Evolutionary conservation across 352 stramenopile genomes (phyloP).

Genomic region (Elongisporangium prolatum): DNA sequence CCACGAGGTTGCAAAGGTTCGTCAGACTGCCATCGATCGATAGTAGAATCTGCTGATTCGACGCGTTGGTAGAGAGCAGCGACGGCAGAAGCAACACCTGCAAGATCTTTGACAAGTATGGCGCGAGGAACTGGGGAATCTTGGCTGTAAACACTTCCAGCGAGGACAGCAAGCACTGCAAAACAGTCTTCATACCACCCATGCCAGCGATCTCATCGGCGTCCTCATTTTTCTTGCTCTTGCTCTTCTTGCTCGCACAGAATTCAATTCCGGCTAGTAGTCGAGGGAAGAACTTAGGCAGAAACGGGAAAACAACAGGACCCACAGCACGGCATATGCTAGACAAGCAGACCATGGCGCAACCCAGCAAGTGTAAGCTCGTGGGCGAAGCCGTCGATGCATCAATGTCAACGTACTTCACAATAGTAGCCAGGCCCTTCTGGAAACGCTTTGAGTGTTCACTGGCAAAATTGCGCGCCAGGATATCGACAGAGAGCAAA

Average conservation of each 20-base stretch:
- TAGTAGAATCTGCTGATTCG: constrained; percentile 34
- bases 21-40: constrained; percentile 61
- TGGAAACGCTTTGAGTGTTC: constrained; percentile 75
- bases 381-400: constrained; percentile 39
- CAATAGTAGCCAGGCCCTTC: constrained; percentile 58
- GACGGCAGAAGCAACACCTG: constrained; percentile 54
- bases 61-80: constrained; percentile 22
- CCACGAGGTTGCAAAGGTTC: constrained; percentile 66
- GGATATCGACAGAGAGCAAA: constrained; percentile 77
- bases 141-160: constrained; percentile 82
- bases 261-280: constrained; percentile 61
- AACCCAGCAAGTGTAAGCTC: constrained; percentile 70
- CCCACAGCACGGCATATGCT: constrained; percentile 69
- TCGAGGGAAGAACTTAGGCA: constrained; percentile 81
- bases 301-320: constrained; percentile 68
- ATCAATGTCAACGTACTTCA: constrained; percentile 69
- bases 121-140: constrained; percentile 77
- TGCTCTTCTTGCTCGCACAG: constrained; percentile 19
- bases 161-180: constrained; percentile 70
- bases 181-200: constrained; percentile 40
- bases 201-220: constrained; percentile 14
- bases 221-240: constrained; percentile 13
- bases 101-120: constrained; percentile 64
- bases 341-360: constrained; percentile 76
- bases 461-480: constrained; percentile 73